Evolutionary conservation across 108 stramenopile species (phyloP), one percentile per base, ranked within the genome.

Genomic region (Craspedostauros australis): DNA sequence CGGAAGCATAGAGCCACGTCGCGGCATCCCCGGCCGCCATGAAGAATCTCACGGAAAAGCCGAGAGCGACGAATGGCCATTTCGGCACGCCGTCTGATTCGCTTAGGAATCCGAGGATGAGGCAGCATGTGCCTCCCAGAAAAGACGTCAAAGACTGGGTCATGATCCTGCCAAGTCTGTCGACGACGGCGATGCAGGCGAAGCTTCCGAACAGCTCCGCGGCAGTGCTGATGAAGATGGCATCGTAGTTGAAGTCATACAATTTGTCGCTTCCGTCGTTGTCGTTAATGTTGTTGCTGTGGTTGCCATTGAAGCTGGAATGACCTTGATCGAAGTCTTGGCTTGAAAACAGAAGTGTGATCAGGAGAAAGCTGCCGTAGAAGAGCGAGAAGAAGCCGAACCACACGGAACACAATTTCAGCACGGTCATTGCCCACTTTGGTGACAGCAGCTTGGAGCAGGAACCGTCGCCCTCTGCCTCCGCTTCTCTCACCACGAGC

Each of bases 1-100:
- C 86, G 19, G 81, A 70, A 3, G 86, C 83, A 22, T 48, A 52
- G 12, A 87, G 64, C 86, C 81, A 82, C 7, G 78, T 80, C 1
- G 62, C 54, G 39, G 67, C 67, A 4, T 57, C 55, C 0, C 69
- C 76, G 22, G 50, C 66, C 70, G 40, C 39, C 2, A 39, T 36
- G 14, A 60, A 60, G 36, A 49, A 22, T 20, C 37, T 22, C 11
- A 47, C 11, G 5, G 29, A 36, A 24, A 39, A 49, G 46, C 38
- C 46, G 15, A 49, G 30, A 0, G 25, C 9, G 3, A 60, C 39
- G 4, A 60, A 23, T 12, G 50, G 2, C 4, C 14, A 2, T 2
- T 33, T 36, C 24, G 39, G 28, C 38, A n/a, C 31, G n/a, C 16
- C 19, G 2, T 18, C 26, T n/a, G 20, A 54, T 16, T 46, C 56